Evolutionary conservation across 768 basidiomycete species (phyloP).

Genomic region (Kwoniella sp.): DNA sequence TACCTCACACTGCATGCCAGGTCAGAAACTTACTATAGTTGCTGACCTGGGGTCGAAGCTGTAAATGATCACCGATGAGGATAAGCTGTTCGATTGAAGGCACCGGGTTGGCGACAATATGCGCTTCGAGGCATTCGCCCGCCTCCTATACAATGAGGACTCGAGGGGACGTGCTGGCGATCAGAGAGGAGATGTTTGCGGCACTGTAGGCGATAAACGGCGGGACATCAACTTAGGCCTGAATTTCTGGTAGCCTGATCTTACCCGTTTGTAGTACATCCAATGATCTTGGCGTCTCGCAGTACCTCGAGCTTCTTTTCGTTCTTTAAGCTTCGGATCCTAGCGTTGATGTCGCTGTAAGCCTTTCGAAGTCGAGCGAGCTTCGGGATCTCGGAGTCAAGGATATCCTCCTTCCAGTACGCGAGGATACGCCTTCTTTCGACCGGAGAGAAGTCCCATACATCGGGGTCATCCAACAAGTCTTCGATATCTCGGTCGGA

Average conservation of each 20-base stretch:
- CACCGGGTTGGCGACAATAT: constrained; percentile 61
- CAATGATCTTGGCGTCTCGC: background rate
- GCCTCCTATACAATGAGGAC: constrained; percentile 78
- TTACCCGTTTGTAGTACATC: background rate
- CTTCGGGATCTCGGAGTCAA: background rate
- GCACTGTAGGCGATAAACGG: background rate
- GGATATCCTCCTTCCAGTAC: background rate
- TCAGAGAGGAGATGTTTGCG: background rate
- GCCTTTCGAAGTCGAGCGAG: background rate
- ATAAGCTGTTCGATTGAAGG: constrained; percentile 67
- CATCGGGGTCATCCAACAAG: background rate
- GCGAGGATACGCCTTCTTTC: background rate
- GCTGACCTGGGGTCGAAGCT: constrained; percentile 70
- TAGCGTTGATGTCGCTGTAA: background rate
- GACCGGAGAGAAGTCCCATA: background rate
- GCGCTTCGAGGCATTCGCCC: constrained; percentile 79
- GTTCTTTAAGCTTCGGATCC: background rate
- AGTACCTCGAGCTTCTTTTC: background rate
- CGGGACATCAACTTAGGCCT: background rate
- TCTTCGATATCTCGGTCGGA: background rate
- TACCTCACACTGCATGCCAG: too few relatives aligned
- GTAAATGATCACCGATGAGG: constrained; percentile 76
- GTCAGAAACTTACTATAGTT: constrained; percentile 65
- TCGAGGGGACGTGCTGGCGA: constrained; percentile 56
- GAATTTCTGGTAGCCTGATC: background rate